phyloP scores from a whole-genome alignment of 371 early-diverging fungal genomes.

The Mucor ambiguus region DNA sequence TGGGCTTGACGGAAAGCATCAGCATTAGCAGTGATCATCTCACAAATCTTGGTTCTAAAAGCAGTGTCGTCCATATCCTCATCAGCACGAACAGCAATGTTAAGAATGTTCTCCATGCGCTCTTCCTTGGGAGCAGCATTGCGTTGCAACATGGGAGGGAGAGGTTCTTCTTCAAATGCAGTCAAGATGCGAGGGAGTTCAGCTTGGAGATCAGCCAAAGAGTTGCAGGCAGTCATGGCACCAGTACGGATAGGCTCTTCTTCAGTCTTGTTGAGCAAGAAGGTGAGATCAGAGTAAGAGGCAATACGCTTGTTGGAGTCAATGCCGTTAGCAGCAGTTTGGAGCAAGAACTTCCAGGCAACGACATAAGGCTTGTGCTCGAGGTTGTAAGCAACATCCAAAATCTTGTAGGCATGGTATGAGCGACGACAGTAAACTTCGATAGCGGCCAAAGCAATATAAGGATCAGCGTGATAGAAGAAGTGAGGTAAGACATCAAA shows the following conservation, averaged over 20 bases:
- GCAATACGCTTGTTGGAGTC: slow-evolving; percentile 73
- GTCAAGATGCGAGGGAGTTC: slow-evolving; percentile 57
- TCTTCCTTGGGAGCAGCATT: slow-evolving; percentile 23
- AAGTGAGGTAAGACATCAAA: slow-evolving; percentile 94
- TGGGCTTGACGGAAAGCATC: slow-evolving; percentile 72
- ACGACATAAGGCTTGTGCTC: slow-evolving; percentile 72
- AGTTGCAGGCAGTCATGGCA: slow-evolving; percentile 65
- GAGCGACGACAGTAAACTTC: slow-evolving; percentile 96
- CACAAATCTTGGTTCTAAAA: slow-evolving; percentile 64
- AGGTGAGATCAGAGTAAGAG: slow-evolving; percentile 71
- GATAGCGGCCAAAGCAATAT: slow-evolving; percentile 86
- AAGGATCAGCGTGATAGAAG: slow-evolving; percentile 84
- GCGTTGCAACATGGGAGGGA: slow-evolving; percentile 39
- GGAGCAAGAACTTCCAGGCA: slow-evolving; percentile 82
- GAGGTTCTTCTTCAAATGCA: slow-evolving; percentile 55
- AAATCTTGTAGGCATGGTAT: slow-evolving; percentile 93
- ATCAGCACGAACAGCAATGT: slow-evolving; percentile 70
- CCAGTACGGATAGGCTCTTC: slow-evolving; percentile 71
- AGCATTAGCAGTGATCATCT: slow-evolving; percentile 56
- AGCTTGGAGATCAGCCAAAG: slow-evolving; percentile 54
- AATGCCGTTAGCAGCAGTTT: slow-evolving; percentile 48
- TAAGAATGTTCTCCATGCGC: slow-evolving; percentile 78
- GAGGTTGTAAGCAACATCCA: slow-evolving; percentile 79
- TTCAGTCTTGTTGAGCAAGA: slow-evolving; percentile 66
- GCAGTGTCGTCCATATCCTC: slow-evolving; percentile 65